A percentile compares a stretch with the other conserved stretches of the same genome.
phyloP scores from a whole-genome alignment of 1,284 basidiomycete species.

The Pseudozyma pruni region DNA sequence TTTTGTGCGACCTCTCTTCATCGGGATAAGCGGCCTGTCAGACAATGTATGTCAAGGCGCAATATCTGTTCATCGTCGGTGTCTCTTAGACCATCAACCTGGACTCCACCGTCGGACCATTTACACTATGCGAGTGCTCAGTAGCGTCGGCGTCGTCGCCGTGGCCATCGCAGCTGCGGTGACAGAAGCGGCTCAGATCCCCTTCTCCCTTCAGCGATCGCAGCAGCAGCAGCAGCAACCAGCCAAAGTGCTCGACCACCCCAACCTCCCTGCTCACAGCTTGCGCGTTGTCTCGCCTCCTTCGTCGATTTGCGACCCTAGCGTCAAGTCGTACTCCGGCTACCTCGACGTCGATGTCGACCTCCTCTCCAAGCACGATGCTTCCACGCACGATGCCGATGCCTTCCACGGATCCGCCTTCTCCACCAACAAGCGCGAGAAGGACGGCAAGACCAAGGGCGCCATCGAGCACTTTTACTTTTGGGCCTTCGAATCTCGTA shows the following conservation, averaged over 20 bases:
- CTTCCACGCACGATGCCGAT: background rate
- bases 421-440: constrained; percentile 20
- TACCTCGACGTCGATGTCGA: constrained; percentile 67
- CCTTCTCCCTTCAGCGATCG: constrained; percentile 22
- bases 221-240: background rate
- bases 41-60: background rate
- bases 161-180: constrained; percentile 14
- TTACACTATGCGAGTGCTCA: constrained; percentile 19
- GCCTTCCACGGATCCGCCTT: background rate
- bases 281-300: constrained; percentile 58
- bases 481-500: constrained; percentile 65
- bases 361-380: constrained; percentile 43
- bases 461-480: constrained; percentile 67
- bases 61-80: background rate
- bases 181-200: constrained; percentile 36
- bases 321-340: constrained; percentile 57
- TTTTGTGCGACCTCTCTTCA: background rate
- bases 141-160: constrained; percentile 5
- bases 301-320: constrained; percentile 54
- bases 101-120: background rate
- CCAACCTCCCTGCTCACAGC: constrained; percentile 62
- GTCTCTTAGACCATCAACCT: background rate
- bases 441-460: constrained; percentile 43
- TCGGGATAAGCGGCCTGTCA: constrained; percentile 27
- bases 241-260: constrained; percentile 42